These are phyloP conservation scores for Ruellia speciosa DNA, from an alignment of 305 asterid species.

Conservation along the genomic window DNA sequence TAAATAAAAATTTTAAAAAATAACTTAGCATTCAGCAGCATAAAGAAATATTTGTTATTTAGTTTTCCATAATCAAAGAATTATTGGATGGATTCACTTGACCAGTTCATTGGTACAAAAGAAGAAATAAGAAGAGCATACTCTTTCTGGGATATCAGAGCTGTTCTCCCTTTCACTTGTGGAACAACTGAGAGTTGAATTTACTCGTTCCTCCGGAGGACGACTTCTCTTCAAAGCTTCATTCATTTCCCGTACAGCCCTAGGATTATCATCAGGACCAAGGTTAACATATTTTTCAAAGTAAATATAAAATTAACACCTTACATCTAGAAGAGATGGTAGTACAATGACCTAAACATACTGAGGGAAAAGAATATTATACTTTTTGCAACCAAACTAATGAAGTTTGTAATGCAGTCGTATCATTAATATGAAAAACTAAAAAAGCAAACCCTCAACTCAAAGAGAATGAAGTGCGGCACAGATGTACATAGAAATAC, in stretches of 20 bases:
- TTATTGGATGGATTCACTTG: background rate
- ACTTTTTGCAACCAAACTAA: conserved; percentile 9
- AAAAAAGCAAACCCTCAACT: background rate
- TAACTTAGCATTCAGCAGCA: background rate
- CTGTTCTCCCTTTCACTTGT: conserved; percentile 48
- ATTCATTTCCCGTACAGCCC: conserved; percentile 79
- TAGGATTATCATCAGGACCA: conserved; percentile 26
- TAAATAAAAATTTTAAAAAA: too few species aligned
- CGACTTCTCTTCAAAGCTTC: conserved; percentile 50
- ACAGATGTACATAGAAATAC: background rate
- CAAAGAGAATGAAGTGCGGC: background rate
- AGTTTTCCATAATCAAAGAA: background rate
- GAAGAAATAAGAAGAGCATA: background rate
- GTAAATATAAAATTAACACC: background rate
- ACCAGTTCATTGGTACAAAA: too few species aligned
- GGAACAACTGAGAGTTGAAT: conserved; percentile 41
- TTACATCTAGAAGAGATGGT: conserved; percentile 1
- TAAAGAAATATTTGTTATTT: background rate
- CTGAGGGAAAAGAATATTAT: background rate
- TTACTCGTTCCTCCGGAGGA: conserved; percentile 40
- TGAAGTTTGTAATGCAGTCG: conserved; percentile 12
- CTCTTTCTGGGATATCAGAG: conserved; percentile 36
- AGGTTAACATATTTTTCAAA: conserved; percentile 16
- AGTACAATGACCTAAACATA: conserved; percentile 20
- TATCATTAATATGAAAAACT: conserved; percentile 16